A percentile compares a stretch with the other conserved stretches of the same genome.
Conservation (phyloP, 2,329 filamentous ascomycete species). For the Colletotrichum euphorbiae region DNA sequence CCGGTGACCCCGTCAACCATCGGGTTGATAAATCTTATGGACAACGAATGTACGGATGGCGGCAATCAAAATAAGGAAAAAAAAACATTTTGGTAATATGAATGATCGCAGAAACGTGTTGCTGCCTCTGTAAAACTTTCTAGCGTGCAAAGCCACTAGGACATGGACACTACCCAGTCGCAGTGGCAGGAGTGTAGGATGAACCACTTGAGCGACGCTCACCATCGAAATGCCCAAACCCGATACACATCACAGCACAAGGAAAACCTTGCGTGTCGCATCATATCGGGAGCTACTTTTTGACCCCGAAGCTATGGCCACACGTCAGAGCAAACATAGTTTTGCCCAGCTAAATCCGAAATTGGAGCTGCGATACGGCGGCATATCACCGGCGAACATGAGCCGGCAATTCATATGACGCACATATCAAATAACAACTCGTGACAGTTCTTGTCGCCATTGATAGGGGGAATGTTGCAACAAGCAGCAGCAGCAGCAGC, state of each 20-base stretch:
- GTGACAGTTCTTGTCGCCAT: neutral
- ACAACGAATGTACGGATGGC: no score
- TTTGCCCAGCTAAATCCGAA: neutral
- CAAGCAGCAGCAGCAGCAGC: neutral
- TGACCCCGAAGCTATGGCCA: slow-evolving; percentile 21
- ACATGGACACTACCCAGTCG: no score
- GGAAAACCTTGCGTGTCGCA: neutral
- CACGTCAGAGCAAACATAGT: neutral
- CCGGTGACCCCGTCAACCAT: no score
- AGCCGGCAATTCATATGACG: neutral
- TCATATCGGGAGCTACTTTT: slow-evolving; percentile 28
- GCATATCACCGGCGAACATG: neutral
- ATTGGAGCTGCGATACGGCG: neutral
- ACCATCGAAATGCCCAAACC: neutral
- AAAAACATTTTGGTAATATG: no score
- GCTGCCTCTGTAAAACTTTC: no score
- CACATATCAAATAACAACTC: neutral
- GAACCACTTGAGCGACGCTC: neutral
- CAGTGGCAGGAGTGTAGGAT: no score
- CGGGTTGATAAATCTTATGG: no score
- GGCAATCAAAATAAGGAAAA: no score
- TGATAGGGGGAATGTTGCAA: neutral
- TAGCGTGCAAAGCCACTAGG: no score
- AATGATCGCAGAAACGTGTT: no score
- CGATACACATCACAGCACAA: neutral